Conservation (phyloP, 345 rosid genomes). For the Syzygium grande region DNA sequence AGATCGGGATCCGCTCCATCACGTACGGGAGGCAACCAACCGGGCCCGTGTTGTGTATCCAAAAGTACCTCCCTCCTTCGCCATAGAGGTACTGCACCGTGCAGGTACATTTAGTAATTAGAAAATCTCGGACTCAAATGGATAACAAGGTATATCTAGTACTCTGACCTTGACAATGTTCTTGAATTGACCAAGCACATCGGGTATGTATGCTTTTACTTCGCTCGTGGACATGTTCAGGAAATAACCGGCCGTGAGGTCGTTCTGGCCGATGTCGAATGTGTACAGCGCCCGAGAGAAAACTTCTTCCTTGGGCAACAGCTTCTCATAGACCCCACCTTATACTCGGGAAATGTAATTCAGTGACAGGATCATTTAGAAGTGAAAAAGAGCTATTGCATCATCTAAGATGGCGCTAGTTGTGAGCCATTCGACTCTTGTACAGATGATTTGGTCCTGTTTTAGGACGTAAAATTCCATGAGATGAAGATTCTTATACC, state of each 20-base stretch:
- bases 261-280: constrained; percentile 69
- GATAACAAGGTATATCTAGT: background rate
- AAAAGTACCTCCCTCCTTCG: constrained; percentile 74
- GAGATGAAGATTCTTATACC: constrained; percentile 14
- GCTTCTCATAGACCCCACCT: constrained; percentile 33
- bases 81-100: constrained; percentile 32
- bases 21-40: constrained; percentile 59
- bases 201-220: constrained; percentile 54
- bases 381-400: background rate
- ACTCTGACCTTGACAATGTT: constrained; percentile 1
- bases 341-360: background rate
- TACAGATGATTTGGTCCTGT: background rate
- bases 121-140: background rate
- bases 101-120: background rate
- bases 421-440: background rate
- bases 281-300: constrained; percentile 50
- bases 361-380: background rate
- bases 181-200: constrained; percentile 26
- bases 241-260: constrained; percentile 59
- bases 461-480: background rate
- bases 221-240: constrained; percentile 48
- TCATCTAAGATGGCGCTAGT: background rate
- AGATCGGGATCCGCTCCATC: constrained; percentile 39
- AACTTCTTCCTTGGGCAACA: constrained; percentile 40
- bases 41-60: constrained; percentile 85